These are phyloP conservation scores for Tylopilus vinaceipallidus DNA, from an alignment of 768 basidiomycete species.

Conservation along the genomic window DNA sequence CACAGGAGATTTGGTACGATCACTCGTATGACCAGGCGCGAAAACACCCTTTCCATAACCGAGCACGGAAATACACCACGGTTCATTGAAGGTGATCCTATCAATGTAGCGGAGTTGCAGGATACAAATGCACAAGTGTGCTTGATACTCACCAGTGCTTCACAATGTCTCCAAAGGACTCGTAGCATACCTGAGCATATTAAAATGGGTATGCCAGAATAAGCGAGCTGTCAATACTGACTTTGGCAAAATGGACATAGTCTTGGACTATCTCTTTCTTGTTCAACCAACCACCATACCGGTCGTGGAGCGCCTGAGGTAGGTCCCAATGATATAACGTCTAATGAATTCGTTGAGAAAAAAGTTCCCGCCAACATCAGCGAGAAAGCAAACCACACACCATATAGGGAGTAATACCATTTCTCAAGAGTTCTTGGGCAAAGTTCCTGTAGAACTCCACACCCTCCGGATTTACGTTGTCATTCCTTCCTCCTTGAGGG, in stretches of 20 bases:
- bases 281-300: not conserved
- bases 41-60: slow-evolving; percentile 74
- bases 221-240: no score
- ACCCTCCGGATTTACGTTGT: slow-evolving; percentile 69
- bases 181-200: slow-evolving; percentile 60
- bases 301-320: not conserved
- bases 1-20: slow-evolving; percentile 57
- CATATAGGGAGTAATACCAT: slow-evolving; percentile 70
- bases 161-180: slow-evolving; percentile 74
- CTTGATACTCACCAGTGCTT: slow-evolving; percentile 57
- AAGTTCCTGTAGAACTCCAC: slow-evolving; percentile 71
- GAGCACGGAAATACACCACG: slow-evolving; percentile 68
- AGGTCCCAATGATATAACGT: not conserved
- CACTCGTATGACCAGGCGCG: slow-evolving; percentile 70
- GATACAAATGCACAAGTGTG: not conserved
- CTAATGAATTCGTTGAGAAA: not conserved
- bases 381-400: slow-evolving; percentile 32
- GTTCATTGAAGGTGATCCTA: slow-evolving; percentile 81
- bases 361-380: not conserved
- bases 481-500: slow-evolving; percentile 68
- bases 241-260: slow-evolving; percentile 60
- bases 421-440: slow-evolving; percentile 63
- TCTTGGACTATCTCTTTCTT: slow-evolving; percentile 43
- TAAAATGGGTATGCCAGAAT: not conserved
- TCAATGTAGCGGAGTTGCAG: slow-evolving; percentile 17